Conservation (phyloP, 495 filamentous ascomycete species). For the Daldinia decipiens region DNA sequence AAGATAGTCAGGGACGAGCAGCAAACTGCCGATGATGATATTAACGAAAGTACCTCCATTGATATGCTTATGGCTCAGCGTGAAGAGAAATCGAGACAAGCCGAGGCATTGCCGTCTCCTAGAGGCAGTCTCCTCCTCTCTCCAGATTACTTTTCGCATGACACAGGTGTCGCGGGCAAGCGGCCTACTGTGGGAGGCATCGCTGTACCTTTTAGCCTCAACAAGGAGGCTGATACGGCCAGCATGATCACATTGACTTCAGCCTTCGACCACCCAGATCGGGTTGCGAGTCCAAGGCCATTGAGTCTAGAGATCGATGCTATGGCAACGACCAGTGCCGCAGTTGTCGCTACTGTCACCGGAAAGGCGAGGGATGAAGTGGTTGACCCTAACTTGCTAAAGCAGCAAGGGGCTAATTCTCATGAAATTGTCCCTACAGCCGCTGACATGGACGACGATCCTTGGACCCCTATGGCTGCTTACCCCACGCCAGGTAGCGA, state of each 20-base stretch:
- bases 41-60: slow-evolving; percentile 49
- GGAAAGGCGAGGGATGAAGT: slow-evolving; percentile 30
- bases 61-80: slow-evolving; percentile 46
- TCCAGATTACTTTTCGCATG: slow-evolving; percentile 41
- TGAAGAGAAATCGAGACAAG: slow-evolving; percentile 37
- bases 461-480: not conserved
- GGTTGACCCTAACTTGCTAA: slow-evolving; percentile 17
- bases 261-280: slow-evolving; percentile 40
- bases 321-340: slow-evolving; percentile 20
- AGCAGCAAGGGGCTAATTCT: not conserved
- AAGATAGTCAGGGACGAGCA: slow-evolving; percentile 55
- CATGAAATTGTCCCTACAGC: not conserved
- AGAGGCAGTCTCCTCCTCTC: slow-evolving; percentile 32
- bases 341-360: slow-evolving; percentile 16
- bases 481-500: not conserved
- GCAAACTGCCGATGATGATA: slow-evolving; percentile 45
- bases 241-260: slow-evolving; percentile 65
- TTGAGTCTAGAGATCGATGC: slow-evolving; percentile 23
- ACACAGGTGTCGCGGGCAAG: slow-evolving; percentile 57
- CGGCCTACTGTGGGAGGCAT: slow-evolving; percentile 60
- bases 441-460: not conserved
- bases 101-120: slow-evolving; percentile 13
- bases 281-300: slow-evolving; percentile 42
- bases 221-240: slow-evolving; percentile 60
- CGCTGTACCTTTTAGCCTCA: slow-evolving; percentile 62